Evolutionary conservation across 305 asterid species (phyloP).

Genomic region (Ajuga reptans): DNA sequence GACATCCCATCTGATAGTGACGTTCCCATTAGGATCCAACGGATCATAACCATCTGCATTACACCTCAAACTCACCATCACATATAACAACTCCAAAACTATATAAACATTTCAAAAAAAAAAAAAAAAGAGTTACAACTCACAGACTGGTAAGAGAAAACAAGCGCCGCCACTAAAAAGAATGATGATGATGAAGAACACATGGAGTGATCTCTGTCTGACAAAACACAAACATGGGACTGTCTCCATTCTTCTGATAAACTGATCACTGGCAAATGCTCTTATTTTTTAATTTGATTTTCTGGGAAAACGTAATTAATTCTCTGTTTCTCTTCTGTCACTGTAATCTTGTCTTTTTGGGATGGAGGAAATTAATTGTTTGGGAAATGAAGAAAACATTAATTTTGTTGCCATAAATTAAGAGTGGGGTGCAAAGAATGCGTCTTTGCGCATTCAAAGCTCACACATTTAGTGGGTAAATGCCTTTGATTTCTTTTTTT

Average conservation of each 20-base stretch:
- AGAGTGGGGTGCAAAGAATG: slow-evolving; percentile 28
- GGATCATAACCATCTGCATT: slow-evolving; percentile 79
- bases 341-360: not conserved
- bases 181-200: slow-evolving; percentile 18
- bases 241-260: slow-evolving; percentile 13
- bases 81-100: slow-evolving; percentile 15
- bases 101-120: not conserved
- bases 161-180: slow-evolving; percentile 18
- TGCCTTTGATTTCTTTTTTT: slow-evolving; percentile 19
- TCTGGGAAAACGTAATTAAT: not conserved
- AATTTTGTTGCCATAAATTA: slow-evolving; percentile 21
- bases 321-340: not conserved
- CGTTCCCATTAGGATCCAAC: slow-evolving; percentile 75
- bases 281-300: not conserved
- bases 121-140: not conserved
- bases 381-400: slow-evolving; percentile 16
- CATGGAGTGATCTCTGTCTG: slow-evolving; percentile 16
- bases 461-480: slow-evolving; percentile 27
- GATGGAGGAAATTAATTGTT: slow-evolving; percentile 12
- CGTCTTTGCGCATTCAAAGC: slow-evolving; percentile 27
- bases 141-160: slow-evolving; percentile 31
- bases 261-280: not conserved
- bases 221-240: slow-evolving; percentile 12
- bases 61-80: slow-evolving; percentile 48
- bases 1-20: slow-evolving; percentile 74